These are phyloP conservation scores for Jasminum sambac DNA, from an alignment of 257 asterid genomes.

Conservation along the genomic window DNA sequence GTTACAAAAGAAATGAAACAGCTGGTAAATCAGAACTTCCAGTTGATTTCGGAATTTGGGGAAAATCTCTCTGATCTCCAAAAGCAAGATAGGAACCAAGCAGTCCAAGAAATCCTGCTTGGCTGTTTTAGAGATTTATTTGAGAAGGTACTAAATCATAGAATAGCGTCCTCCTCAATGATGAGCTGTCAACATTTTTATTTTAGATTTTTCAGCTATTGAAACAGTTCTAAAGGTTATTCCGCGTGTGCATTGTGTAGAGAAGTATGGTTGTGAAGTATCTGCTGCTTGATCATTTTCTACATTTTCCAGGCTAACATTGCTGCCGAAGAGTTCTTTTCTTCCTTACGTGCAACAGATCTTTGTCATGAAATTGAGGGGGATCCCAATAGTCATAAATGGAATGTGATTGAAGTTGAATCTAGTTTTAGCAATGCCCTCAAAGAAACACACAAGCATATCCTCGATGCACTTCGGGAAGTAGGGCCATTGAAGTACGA, in stretches of 20 bases:
- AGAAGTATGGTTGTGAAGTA: slow-evolving; percentile 7
- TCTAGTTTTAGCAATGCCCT: slow-evolving; percentile 43
- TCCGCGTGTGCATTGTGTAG: background rate
- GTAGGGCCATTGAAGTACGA: slow-evolving; percentile 40
- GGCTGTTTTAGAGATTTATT: slow-evolving; percentile 56
- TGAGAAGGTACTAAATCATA: slow-evolving; percentile 49
- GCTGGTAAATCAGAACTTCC: slow-evolving; percentile 53
- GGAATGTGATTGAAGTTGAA: slow-evolving; percentile 34
- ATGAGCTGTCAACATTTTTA: background rate
- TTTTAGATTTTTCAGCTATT: background rate
- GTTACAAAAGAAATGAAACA: slow-evolving; percentile 76
- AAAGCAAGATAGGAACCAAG: slow-evolving; percentile 39
- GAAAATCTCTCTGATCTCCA: slow-evolving; percentile 42
- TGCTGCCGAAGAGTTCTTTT: slow-evolving; percentile 38
- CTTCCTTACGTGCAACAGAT: slow-evolving; percentile 34
- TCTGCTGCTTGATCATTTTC: slow-evolving; percentile 8
- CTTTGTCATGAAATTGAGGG: slow-evolving; percentile 28
- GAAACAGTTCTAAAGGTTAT: background rate
- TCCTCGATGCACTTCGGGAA: slow-evolving; percentile 38
- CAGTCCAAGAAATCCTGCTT: slow-evolving; percentile 49
- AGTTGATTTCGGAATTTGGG: slow-evolving; percentile 49
- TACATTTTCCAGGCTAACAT: slow-evolving; percentile 53
- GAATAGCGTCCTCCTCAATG: background rate
- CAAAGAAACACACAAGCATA: slow-evolving; percentile 40
- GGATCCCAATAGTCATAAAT: slow-evolving; percentile 18